Base-by-base conservation (phyloP, 1,284 basidiomycete genomes). In the Irpex sp. region DNA sequence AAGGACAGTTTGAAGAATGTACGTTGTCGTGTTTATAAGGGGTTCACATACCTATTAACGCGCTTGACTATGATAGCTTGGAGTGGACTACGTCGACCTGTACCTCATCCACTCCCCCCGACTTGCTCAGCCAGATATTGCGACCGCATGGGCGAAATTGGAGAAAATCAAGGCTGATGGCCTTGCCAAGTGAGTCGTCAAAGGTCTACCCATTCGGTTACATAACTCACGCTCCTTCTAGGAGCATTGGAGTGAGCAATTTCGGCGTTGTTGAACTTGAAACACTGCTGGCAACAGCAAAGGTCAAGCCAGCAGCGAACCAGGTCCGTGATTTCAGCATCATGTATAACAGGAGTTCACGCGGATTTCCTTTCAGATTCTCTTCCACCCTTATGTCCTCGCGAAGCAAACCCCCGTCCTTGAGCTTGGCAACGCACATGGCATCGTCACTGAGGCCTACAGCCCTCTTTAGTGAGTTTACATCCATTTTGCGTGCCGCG, bases 211-310 rank as follows among this genome's bases (percentile, higher is more conserved):
- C 7, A 33, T 33, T 33, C 28, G 28, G 3, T n/a, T 21, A 10
- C 1, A 8, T 39, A 8, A 54, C 9, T 23, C 57, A 45, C 16
- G 19, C 45, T 21, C 8, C 14, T 19, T 49, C 3, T 64, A 90
- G 87, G 80, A 88, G 85, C 67, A 91, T 91, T 65, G 90, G 90
- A n/a, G 87, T 92, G 57, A 90, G 87, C 74, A 93, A 92, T 77
- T 92, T 90, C 70, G 73, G 70, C 14, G 69, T 89, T 14, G 72
- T 80, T 1, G 77, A 91, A 35, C 78, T 93, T 4, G 75, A 88
- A 68, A 75, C 73, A 3, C 71, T 93, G 2, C 66, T 88, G 59
- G 82, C 82, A 63, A 75, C 78, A 0, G 85, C 86, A 1, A 80
- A 78, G 42, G 74, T 89, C 64, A 84, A 81, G 62, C 91, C 91